phyloP scores from a whole-genome alignment of 1,139 yeast species.

The Geotrichum citri-aurantii region DNA sequence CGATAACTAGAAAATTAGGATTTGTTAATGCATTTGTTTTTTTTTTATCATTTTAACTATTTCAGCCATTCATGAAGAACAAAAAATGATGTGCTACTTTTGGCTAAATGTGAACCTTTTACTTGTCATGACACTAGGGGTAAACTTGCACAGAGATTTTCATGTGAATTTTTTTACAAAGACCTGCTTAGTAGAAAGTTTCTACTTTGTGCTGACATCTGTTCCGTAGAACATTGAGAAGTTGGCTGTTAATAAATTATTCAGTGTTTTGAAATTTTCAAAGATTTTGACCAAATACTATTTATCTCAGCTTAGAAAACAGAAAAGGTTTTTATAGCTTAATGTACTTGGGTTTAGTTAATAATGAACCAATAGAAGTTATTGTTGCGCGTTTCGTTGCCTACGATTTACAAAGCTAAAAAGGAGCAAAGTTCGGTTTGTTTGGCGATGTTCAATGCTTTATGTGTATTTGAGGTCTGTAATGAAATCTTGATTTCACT shows the following conservation, averaged over 20 bases:
- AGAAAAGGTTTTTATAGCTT: too few relatives aligned
- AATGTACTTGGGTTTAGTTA: slow-evolving; percentile 29
- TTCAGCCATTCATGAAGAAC: neutral
- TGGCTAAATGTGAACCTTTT: neutral
- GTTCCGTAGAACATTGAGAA: too few relatives aligned
- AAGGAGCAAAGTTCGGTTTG: neutral
- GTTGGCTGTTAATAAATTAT: too few relatives aligned
- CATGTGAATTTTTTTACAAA: neutral
- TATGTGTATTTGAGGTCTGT: too few relatives aligned
- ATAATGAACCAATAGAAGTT: slow-evolving; percentile 24
- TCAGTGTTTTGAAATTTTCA: too few relatives aligned
- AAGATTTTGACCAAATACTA: too few relatives aligned
- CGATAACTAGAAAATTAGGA: neutral
- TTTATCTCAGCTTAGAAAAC: too few relatives aligned
- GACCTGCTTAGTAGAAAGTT: too few relatives aligned
- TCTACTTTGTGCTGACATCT: too few relatives aligned
- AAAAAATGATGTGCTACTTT: neutral
- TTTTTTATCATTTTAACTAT: neutral
- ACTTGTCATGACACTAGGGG: neutral
- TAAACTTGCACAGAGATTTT: slow-evolving; percentile 2
- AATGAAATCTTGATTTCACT: too few relatives aligned
- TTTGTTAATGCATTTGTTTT: neutral
- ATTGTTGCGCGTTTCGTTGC: slow-evolving; percentile 1
- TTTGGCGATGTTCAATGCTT: neutral
- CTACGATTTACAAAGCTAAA: neutral